Evolutionary conservation across 257 asterid species (phyloP), one percentile per base, ranked within the genome.

Genomic region (Verbascum thapsus): DNA sequence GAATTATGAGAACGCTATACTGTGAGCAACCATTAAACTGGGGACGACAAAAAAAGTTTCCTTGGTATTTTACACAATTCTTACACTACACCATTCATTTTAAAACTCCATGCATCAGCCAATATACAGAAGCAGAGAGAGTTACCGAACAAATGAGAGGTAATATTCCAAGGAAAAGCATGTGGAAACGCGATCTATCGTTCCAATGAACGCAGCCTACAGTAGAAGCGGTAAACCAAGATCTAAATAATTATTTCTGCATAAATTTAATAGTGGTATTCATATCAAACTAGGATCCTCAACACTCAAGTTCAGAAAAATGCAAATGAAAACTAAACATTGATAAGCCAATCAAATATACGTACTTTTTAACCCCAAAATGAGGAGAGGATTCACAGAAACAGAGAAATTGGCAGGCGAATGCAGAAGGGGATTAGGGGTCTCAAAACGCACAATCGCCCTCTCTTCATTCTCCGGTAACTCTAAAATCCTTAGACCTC

Each of bases 361-460:
- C 90, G 69, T 74, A 90, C 96, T 83, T 70, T 76, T 85, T 49
- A 87, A 53, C 18, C 73, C 82, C 0, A 82, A 72, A 20, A 85
- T 48, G 54, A 87, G 38, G 17, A 59, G 61, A 3, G 88, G 91
- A 75, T 68, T 62, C 22, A 90, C 75, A 0, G 91, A 80, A 20
- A 85, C 64, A 0, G 85, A 73, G 64, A 68, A 75, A 52, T 49
- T 78, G 6, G 78, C 67, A 0, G 95, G 95, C 0, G 81, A 56
- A 0, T 65, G 80, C 53, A 58, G n/a, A 2, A 79, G 58, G 0
- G 73, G 74, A 12, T 79, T 19, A 5, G 74, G 63, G 0, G 92
- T 90, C 41, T 81, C 83, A 52, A 85, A 90, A 38, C 83, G 79
- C 61, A 90, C 95, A 59, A 90, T 76, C 34, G 98, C 85, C 66